phyloP scores from a whole-genome alignment of 2,329 filamentous ascomycete species.

The Parafenestella ontariensis region DNA sequence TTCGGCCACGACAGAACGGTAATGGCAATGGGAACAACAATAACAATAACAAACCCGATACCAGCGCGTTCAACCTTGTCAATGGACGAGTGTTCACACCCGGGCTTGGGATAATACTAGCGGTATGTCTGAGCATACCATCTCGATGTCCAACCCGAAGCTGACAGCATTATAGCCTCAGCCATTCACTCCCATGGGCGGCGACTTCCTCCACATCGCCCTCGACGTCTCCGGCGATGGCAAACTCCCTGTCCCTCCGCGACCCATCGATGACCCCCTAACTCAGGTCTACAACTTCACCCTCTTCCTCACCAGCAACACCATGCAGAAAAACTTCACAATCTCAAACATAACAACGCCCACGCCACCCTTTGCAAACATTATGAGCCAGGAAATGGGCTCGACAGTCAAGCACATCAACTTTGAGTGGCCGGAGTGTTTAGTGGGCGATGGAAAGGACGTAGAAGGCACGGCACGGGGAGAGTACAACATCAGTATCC shows the following conservation, averaged over 20 bases:
- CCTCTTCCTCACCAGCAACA: constrained; percentile 71
- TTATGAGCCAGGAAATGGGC: constrained; percentile 68
- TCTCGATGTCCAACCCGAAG: neutral
- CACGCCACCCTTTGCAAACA: constrained; percentile 64
- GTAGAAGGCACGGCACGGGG: constrained; percentile 61
- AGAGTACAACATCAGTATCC: constrained; percentile 74
- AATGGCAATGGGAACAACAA: constrained; percentile 29
- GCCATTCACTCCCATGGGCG: constrained; percentile 48
- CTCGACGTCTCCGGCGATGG: constrained; percentile 73
- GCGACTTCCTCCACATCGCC: constrained; percentile 65
- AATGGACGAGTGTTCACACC: constrained; percentile 74
- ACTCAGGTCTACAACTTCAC: constrained; percentile 70
- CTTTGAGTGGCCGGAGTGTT: constrained; percentile 74
- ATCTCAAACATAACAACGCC: constrained; percentile 67
- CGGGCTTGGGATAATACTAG: constrained; percentile 70
- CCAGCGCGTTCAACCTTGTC: constrained; percentile 61
- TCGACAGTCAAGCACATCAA: constrained; percentile 78
- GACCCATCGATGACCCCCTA: constrained; percentile 58
- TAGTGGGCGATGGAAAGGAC: constrained; percentile 65
- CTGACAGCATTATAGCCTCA: constrained; percentile 37
- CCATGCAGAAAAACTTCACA: constrained; percentile 71
- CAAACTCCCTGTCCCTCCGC: constrained; percentile 65
- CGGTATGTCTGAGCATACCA: constrained; percentile 42
- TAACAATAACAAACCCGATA: constrained; percentile 25
- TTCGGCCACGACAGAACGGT: constrained; percentile 26